Evolutionary conservation across 352 stramenopile genomes (phyloP).

Genomic region (Pythium coloratum): DNA sequence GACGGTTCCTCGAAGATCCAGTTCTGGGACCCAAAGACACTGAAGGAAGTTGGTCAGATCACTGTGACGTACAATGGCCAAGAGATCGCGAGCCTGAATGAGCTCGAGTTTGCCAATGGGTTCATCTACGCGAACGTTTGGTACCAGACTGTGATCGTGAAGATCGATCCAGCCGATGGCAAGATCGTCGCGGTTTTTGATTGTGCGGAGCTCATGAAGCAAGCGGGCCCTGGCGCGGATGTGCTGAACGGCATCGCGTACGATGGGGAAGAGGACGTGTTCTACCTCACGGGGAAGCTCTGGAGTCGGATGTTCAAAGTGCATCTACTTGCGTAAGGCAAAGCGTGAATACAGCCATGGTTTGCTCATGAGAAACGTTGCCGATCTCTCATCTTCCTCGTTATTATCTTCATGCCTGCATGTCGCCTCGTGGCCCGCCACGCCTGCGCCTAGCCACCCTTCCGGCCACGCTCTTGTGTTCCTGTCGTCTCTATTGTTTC

Average conservation of each 20-base stretch:
- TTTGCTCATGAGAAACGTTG: background rate
- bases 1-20: slow-evolving; percentile 90
- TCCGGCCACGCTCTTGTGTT: background rate
- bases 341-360: background rate
- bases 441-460: background rate
- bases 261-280: slow-evolving; percentile 82
- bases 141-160: slow-evolving; percentile 91
- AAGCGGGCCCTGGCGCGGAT: slow-evolving; percentile 48
- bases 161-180: slow-evolving; percentile 89
- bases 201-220: slow-evolving; percentile 55
- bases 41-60: slow-evolving; percentile 73
- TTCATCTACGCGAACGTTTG: slow-evolving; percentile 95
- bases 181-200: slow-evolving; percentile 90
- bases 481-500: background rate
- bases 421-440: background rate
- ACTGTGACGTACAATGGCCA: slow-evolving; percentile 52
- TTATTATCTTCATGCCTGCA: background rate
- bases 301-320: slow-evolving; percentile 93
- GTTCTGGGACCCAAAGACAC: slow-evolving; percentile 89
- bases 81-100: slow-evolving; percentile 85
- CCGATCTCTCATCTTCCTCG: background rate
- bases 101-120: slow-evolving; percentile 92
- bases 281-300: slow-evolving; percentile 94
- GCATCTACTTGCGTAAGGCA: slow-evolving; percentile 44
- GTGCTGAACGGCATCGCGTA: slow-evolving; percentile 96